Evolutionary conservation across 495 filamentous ascomycete species (phyloP), one percentile per base, ranked within the genome.

Genomic region (Bryoglossum gracile): DNA sequence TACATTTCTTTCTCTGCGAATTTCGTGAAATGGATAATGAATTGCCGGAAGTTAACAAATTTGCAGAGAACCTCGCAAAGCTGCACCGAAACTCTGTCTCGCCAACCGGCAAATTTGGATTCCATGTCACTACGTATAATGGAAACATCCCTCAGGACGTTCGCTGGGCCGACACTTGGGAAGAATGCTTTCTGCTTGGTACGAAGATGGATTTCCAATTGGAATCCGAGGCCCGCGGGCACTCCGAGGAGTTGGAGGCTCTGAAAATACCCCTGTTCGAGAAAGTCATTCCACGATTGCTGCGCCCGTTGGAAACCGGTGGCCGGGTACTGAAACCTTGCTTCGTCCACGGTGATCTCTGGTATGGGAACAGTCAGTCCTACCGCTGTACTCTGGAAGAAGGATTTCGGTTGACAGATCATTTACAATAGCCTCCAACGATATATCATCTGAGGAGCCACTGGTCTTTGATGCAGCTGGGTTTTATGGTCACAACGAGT

Each of bases 61-160:
- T 79, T 41, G 54, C 57, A 43, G 52, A 55, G 3, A 58, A 59
- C 5, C 56, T 80, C 0, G 65, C 72, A 11, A 30, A 43, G 4
- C 56, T 79, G 4, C 75, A 78, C 48, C 45, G 59, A 33, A 61
- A 58, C 13, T 62, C 55, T 26, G 32, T 35, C n/a, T 74, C 73
- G 4, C 76, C 74, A 1, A 71, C 55, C 13, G 73, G 70, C 1
- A 72, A 71, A 49, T 80, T 75, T 47, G 74, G 75, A 0, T 78
- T 77, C 48, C 68, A 71, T 40, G 46, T 67, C 1, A 56, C 65
- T 0, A 80, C 73, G 0, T 71, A 54, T 41, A 1, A 46, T 61
- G 39, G 59, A 3, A 32, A 41, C 19, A 5, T 22, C 0, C 25
- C 34, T 2, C 53, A 54, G 1, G n/a, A 9, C 3, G 36, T 13